These are phyloP conservation scores for Anthostomella pinea DNA, from an alignment of 2,329 filamentous ascomycete genomes.

Conservation along the genomic window DNA sequence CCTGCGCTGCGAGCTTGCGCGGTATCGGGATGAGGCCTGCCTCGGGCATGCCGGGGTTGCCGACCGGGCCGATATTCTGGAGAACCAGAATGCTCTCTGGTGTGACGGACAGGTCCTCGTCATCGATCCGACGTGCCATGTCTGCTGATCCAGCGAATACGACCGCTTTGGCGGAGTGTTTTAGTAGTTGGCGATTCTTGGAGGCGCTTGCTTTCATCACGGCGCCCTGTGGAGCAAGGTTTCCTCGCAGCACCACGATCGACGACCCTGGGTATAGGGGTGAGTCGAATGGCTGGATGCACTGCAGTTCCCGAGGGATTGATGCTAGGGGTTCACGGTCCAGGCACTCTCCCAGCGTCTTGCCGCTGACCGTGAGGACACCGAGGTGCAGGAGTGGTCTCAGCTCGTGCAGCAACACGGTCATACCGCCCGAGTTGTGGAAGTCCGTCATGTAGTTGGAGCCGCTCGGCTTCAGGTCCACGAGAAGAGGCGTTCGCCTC, in stretches of 20 bases:
- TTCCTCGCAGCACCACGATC: constrained; percentile 78
- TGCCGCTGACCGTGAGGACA: constrained; percentile 80
- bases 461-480: constrained; percentile 82
- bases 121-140: constrained; percentile 61
- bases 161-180: constrained; percentile 49
- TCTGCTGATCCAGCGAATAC: constrained; percentile 76
- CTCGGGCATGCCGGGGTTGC: constrained; percentile 91
- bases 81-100: constrained; percentile 68
- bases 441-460: constrained; percentile 89
- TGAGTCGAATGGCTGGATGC: constrained; percentile 63
- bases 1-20: constrained; percentile 72
- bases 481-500: constrained; percentile 74
- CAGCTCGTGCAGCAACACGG: constrained; percentile 75
- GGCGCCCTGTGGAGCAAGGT: constrained; percentile 77
- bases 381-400: constrained; percentile 72
- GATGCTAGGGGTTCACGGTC: constrained; percentile 62
- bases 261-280: constrained; percentile 74
- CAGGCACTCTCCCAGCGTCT: constrained; percentile 77
- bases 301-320: constrained; percentile 34
- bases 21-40: constrained; percentile 64
- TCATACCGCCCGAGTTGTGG: constrained; percentile 83
- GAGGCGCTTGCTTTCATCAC: constrained; percentile 86
- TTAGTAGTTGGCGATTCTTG: constrained; percentile 64
- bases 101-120: constrained; percentile 59
- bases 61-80: constrained; percentile 84